Conservation (phyloP, 1,284 basidiomycete species). For the Mycosarcoma maydis region DNA sequence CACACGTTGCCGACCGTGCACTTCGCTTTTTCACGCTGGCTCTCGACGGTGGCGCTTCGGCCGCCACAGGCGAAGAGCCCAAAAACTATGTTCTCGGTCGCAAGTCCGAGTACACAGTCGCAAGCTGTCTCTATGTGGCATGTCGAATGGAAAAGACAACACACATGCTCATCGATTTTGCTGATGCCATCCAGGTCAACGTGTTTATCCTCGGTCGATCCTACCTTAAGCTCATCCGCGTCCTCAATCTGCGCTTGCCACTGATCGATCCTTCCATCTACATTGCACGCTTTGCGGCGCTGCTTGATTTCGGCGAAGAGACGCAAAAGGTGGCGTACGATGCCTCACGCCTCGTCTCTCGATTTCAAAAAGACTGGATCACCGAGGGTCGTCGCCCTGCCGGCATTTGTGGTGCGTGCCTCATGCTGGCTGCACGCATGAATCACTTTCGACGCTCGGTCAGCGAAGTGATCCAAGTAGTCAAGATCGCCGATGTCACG, state of each 20-base stretch:
- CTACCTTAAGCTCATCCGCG: constrained; percentile 91
- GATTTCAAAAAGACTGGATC: constrained; percentile 98
- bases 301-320: constrained; percentile 95
- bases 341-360: constrained; percentile 89
- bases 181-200: constrained; percentile 76
- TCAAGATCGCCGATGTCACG: constrained; percentile 96
- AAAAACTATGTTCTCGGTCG: constrained; percentile 73
- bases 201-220: constrained; percentile 97
- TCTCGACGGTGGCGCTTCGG: constrained; percentile 75
- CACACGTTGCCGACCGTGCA: constrained; percentile 81
- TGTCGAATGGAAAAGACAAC: constrained; percentile 87
- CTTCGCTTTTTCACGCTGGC: constrained; percentile 91
- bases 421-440: constrained; percentile 96
- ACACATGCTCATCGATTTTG: constrained; percentile 98
- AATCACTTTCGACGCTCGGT: constrained; percentile 93
- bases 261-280: constrained; percentile 96
- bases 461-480: constrained; percentile 91
- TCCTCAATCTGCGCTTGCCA: constrained; percentile 82
- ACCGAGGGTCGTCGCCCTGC: constrained; percentile 92
- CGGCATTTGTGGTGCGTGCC: constrained; percentile 94
- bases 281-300: constrained; percentile 93
- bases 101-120: constrained; percentile 89
- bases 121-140: constrained; percentile 93
- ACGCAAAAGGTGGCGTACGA: constrained; percentile 91
- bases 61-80: constrained; percentile 54